Evolutionary conservation across 176 grass and related monocot species (phyloP).

Genomic region (Carex scoparia): DNA sequence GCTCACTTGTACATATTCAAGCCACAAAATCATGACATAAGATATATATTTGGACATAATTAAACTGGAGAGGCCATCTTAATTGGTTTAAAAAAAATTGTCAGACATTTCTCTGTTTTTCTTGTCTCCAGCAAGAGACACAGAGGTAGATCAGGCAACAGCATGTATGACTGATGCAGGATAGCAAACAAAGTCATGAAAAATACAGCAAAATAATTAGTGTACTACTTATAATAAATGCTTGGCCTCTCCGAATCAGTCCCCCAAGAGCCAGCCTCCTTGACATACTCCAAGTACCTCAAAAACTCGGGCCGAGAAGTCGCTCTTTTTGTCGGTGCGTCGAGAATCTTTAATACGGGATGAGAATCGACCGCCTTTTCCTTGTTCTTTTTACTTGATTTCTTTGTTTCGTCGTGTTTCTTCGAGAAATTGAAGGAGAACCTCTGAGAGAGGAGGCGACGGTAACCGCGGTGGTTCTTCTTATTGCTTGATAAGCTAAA

Average conservation of each 20-base stretch:
- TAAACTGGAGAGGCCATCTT: not conserved
- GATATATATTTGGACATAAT: not conserved
- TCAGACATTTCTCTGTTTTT: not conserved
- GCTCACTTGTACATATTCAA: not conserved
- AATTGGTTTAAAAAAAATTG: not conserved
- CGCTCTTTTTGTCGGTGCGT: constrained; percentile 16
- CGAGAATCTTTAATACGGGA: constrained; percentile 26
- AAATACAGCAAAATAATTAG: not conserved
- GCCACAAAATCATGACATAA: not conserved
- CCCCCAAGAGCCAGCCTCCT: constrained; percentile 39
- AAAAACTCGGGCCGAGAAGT: constrained; percentile 33
- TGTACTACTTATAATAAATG: constrained; percentile 44
- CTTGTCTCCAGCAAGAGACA: not conserved
- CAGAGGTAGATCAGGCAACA: not conserved
- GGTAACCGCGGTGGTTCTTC: constrained; percentile 24
- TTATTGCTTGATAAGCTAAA: not conserved
- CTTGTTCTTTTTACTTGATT: constrained; percentile 16
- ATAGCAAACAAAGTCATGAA: not conserved
- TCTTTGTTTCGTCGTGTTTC: constrained; percentile 19
- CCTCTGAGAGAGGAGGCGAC: constrained; percentile 30
- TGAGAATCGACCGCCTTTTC: constrained; percentile 9
- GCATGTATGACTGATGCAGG: not conserved
- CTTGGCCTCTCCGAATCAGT: constrained; percentile 20
- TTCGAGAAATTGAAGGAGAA: constrained; percentile 25
- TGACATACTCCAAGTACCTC: constrained; percentile 44